Evolutionary conservation across 192 early-diverging fungal species (phyloP).

Genomic region (Piromyces sp.): DNA sequence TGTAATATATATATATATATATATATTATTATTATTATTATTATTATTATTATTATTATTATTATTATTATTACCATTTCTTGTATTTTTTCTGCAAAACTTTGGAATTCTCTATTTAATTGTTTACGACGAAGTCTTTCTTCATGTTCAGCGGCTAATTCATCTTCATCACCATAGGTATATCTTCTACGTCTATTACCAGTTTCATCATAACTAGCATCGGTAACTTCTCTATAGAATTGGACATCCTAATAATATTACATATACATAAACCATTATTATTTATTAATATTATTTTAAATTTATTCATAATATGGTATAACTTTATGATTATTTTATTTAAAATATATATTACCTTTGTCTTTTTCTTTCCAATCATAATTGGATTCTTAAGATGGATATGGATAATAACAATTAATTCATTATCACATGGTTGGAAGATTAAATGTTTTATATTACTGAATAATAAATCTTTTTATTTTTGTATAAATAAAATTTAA

Average conservation of each 20-base stretch:
- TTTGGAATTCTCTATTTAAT: slow-evolving; percentile 85
- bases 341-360: too few relatives aligned
- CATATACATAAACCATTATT: too few relatives aligned
- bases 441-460: slow-evolving; percentile 94
- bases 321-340: too few relatives aligned
- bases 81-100: slow-evolving; percentile 78
- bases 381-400: slow-evolving; percentile 91
- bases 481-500: too few relatives aligned
- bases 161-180: slow-evolving; percentile 96
- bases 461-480: slow-evolving; percentile 63
- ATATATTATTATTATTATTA: too few relatives aligned
- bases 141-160: slow-evolving; percentile 87
- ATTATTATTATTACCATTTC: slow-evolving; percentile 27
- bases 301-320: too few relatives aligned
- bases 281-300: too few relatives aligned
- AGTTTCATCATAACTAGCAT: slow-evolving; percentile 91
- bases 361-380: slow-evolving; percentile 97
- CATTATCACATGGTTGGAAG: slow-evolving; percentile 96
- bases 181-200: slow-evolving; percentile 71
- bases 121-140: slow-evolving; percentile 64
- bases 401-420: slow-evolving; percentile 87
- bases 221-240: slow-evolving; percentile 92
- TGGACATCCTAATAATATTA: slow-evolving; percentile 95
- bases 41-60: too few relatives aligned
- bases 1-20: slow-evolving; percentile 2